Conservation (phyloP, 805 yeast species). For the Teunomyces cretensis region DNA sequence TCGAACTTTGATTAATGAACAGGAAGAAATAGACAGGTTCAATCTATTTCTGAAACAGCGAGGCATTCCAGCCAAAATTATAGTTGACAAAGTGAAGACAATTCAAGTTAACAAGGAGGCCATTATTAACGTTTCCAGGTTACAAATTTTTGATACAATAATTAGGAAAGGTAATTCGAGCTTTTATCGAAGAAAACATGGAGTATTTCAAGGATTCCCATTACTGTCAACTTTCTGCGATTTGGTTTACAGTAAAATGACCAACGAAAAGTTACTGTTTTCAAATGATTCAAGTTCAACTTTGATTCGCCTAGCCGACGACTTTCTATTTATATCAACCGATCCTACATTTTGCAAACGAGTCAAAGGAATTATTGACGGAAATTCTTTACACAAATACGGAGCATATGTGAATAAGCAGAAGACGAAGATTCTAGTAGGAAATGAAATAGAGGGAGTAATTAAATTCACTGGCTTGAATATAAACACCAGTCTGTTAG, state of each 20-base stretch:
- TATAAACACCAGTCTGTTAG: constrained; percentile 21
- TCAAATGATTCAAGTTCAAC: constrained; percentile 24
- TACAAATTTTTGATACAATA: constrained; percentile 55
- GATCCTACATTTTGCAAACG: constrained; percentile 20
- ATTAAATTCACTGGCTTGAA: constrained; percentile 32
- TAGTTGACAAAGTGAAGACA: constrained; percentile 33
- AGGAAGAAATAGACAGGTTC: constrained; percentile 13
- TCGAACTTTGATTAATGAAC: constrained; percentile 13
- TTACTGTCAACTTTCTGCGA: constrained; percentile 76
- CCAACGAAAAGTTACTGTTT: constrained; percentile 35
- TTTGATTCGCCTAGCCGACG: constrained; percentile 76
- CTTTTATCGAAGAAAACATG: constrained; percentile 50
- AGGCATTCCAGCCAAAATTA: constrained; percentile 1
- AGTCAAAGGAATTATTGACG: constrained; percentile 17
- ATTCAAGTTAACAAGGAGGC: constrained; percentile 41
- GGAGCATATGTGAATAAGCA: constrained; percentile 38
- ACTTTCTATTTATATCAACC: constrained; percentile 70
- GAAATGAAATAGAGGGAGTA: constrained; percentile 10
- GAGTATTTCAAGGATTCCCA: constrained; percentile 84
- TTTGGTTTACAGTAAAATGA: constrained; percentile 62
- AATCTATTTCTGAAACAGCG: constrained; percentile 10
- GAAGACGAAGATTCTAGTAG: constrained; percentile 20
- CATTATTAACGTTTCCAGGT: constrained; percentile 43
- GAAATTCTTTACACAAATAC: constrained; percentile 20
- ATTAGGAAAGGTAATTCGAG: constrained; percentile 41